Evolutionary conservation across 768 basidiomycete species (phyloP), one percentile per base, ranked within the genome.

Genomic region (Xerocomellus dryophilus): DNA sequence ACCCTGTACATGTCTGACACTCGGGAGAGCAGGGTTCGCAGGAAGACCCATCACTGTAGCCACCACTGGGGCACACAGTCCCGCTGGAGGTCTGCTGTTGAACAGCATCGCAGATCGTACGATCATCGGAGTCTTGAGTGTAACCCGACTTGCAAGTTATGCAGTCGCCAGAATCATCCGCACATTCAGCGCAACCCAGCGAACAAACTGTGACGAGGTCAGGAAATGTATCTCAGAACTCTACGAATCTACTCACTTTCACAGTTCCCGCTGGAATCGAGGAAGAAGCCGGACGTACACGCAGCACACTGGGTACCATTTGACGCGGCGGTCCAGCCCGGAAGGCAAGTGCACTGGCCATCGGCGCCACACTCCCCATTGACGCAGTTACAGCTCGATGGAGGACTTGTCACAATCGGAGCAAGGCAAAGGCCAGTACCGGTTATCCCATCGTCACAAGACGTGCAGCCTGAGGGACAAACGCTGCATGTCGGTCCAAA

Each of bases 291-390:
- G 17, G 75, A 54, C 1, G 81, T 78, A 64, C 93, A 95, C 48
- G 81, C 75, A 11, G 88, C 82, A 66, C 92, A 95, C 12, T 82
- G 79, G 0, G 87, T 91, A 7, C 90, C 89, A 60, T 90, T 86
- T 43, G 73, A 72, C 1, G 78, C 83, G 0, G 81, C 79, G 2
- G 81, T 81, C 86, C 88, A 95, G 0, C 93, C 93, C 0, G 83
- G 66, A 60, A 85, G 85, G 66, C 93, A 95, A 5, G 79, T 69
- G 63, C 93, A 93, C 56, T 86, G 81, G 0, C 88, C 85, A 51
- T 80, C 79, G 0, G 78, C 59, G 2, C 79, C 79, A 68, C 93
- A 96, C 42, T 81, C 69, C 2, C 93, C 93, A 61, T 94, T 94
- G 46, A 85, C 57, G 64, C 93, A 96, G 63, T 91, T 87, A 71